phyloP scores from a whole-genome alignment of 371 early-diverging fungal species.

The Gilbertella persicaria region DNA sequence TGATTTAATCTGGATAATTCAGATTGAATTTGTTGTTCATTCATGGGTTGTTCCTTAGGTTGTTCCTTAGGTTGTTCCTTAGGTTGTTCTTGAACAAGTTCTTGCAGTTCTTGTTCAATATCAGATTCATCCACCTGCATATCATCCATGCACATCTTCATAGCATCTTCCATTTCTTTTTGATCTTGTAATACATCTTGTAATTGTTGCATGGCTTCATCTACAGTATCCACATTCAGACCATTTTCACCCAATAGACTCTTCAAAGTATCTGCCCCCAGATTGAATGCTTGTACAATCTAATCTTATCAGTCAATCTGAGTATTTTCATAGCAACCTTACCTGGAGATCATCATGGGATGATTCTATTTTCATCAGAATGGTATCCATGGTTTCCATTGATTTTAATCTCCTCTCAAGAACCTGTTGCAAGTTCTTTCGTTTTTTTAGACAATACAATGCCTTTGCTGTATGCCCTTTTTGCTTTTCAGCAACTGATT shows the following conservation, averaged over 20 bases:
- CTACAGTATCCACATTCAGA: slow-evolving; percentile 44
- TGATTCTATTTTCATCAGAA: slow-evolving; percentile 53
- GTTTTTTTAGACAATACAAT: slow-evolving; percentile 47
- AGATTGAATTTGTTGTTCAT: slow-evolving; percentile 9
- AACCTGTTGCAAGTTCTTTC: slow-evolving; percentile 43
- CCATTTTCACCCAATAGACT: slow-evolving; percentile 33
- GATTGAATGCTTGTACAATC: slow-evolving; percentile 56
- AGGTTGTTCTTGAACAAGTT: slow-evolving; percentile 23
- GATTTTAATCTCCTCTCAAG: slow-evolving; percentile 47
- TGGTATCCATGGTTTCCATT: slow-evolving; percentile 57
- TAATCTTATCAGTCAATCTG: slow-evolving; percentile 10
- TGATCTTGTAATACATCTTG: slow-evolving; percentile 54
- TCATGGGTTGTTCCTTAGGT: slow-evolving; percentile 10
- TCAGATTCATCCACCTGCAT: slow-evolving; percentile 35
- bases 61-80: slow-evolving; percentile 3
- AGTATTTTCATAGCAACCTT: not conserved
- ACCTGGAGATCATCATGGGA: slow-evolving; percentile 62
- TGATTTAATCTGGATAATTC: slow-evolving; percentile 25
- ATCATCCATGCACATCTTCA: slow-evolving; percentile 32
- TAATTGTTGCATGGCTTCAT: slow-evolving; percentile 50
- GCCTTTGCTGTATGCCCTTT: slow-evolving; percentile 41
- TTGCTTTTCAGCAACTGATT: slow-evolving; percentile 27
- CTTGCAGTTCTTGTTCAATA: slow-evolving; percentile 50
- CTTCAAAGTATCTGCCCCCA: slow-evolving; percentile 52
- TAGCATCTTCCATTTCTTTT: slow-evolving; percentile 56